Percentiles rank a stretch among this genome's conserved stretches.
These are phyloP conservation scores for Panicum hallii DNA, from an alignment of 202 grass and related monocot genomes.

Conservation along the genomic window DNA sequence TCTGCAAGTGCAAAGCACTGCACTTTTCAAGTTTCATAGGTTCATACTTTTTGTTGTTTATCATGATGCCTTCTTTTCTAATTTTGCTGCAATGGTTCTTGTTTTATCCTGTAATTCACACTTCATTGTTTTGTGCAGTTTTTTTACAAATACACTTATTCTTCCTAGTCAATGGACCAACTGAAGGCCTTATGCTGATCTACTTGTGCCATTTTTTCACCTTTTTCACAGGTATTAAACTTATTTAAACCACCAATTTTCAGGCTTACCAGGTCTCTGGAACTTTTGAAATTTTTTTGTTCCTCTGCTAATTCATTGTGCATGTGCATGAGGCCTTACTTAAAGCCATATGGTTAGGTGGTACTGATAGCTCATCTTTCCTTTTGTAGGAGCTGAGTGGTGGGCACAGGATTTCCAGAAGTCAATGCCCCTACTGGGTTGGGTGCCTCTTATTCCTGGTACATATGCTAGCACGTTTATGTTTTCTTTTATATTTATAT, in stretches of 20 bases:
- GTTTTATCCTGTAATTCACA: slow-evolving; percentile 25
- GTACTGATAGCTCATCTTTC: slow-evolving; percentile 42
- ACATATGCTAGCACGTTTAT: slow-evolving; percentile 40
- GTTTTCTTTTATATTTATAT: neutral
- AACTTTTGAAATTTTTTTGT: slow-evolving; percentile 18
- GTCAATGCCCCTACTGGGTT: slow-evolving; percentile 81
- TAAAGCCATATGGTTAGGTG: neutral
- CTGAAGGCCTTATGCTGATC: slow-evolving; percentile 99
- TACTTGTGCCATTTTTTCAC: slow-evolving; percentile 92
- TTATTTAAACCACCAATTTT: slow-evolving; percentile 32
- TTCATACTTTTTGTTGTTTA: slow-evolving; percentile 15
- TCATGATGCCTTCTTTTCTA: neutral
- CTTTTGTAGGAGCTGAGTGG: slow-evolving; percentile 89
- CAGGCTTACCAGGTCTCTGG: neutral
- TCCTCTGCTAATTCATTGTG: slow-evolving; percentile 8
- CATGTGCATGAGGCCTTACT: neutral
- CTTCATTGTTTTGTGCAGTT: slow-evolving; percentile 63
- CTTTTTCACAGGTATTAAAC: slow-evolving; percentile 81
- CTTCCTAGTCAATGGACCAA: slow-evolving; percentile 94
- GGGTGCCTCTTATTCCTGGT: slow-evolving; percentile 86
- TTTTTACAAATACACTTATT: slow-evolving; percentile 97
- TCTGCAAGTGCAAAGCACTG: slow-evolving; percentile 5
- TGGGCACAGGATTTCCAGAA: slow-evolving; percentile 94
- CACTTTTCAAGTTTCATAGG: slow-evolving; percentile 9
- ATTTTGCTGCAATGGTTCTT: slow-evolving; percentile 28